Evolutionary conservation across 2,329 filamentous ascomycete species (phyloP), one percentile per base, ranked within the genome.

Genomic region (Xylaria sp.): DNA sequence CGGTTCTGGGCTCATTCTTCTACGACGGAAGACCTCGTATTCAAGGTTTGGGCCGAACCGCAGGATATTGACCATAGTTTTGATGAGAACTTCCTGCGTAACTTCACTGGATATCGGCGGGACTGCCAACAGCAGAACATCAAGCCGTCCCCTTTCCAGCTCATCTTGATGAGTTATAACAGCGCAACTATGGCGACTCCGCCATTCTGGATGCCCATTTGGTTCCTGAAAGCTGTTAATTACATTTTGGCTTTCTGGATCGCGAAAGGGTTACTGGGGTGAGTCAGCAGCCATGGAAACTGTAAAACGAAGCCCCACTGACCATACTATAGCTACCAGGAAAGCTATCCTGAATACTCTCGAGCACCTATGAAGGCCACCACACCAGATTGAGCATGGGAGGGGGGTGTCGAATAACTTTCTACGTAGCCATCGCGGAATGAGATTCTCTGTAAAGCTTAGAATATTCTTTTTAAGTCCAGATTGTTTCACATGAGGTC

Each of bases 1-100:
- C 60, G 60, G 1, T 63, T 63, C 51, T 63, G 60, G 60, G 50
- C 51, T 9, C 60, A 63, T 25, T 13, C 37, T 2, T 28, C 34
- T 2, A 56, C 10, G 10, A 20, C 10, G 10, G 60, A 63, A 34
- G n/a, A 63, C 25, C 23, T 63, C 18, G 51, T 34, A 1, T 63
- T 63, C 60, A 23, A 34, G 3, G 51, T 63, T 5, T 46, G 60
- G 37, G 37, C 39, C 0, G 37, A 46, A 1, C 60, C 60, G 1
- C 2, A 46, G 3, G 60, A 56, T 10, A 8, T 23, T 1, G 60
- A 63, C 5, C 60, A 37, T 13, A 31, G 37, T 15, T 48, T 63
- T 12, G 25, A 34, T 15, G 50, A 55, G 39, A 63, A 63, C 39
- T 55, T 20, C 51, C 51, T 63, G 1, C 60, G 60, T 18, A 63